Percentiles rank a stretch among this genome's conserved stretches.
Conservation (phyloP, 2,329 filamentous ascomycete species). For the Colletotrichum tropicicola region DNA sequence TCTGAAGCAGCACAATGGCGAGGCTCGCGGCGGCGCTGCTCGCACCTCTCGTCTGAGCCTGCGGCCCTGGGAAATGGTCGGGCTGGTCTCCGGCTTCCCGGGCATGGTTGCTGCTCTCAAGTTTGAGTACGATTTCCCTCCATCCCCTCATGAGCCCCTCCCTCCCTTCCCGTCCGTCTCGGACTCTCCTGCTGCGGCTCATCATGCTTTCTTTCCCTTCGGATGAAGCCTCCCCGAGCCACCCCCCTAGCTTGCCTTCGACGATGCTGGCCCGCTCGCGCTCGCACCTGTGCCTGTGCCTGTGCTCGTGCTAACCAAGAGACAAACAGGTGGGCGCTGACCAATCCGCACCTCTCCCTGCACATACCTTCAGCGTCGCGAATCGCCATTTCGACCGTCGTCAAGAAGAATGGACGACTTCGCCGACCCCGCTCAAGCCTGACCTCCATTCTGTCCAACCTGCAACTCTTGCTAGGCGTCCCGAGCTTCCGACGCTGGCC, state of each 20-base stretch:
- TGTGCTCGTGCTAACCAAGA: not conserved
- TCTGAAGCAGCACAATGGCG: conserved; percentile 91
- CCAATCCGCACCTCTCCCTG: conserved; percentile 81
- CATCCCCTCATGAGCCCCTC: too few relatives aligned
- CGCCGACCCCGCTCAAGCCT: conserved; percentile 68
- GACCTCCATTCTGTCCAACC: conserved; percentile 76
- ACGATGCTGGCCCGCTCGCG: not conserved
- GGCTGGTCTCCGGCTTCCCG: conserved; percentile 87
- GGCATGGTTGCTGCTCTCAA: conserved; percentile 88
- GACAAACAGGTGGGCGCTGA: conserved; percentile 84
- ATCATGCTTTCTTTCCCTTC: conserved; percentile 5
- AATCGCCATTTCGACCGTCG: conserved; percentile 60
- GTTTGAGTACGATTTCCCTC: conserved; percentile 74
- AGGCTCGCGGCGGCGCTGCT: conserved; percentile 80
- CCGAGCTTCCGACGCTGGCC: conserved; percentile 87
- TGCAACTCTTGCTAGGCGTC: conserved; percentile 82
- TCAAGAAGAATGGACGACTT: conserved; percentile 63
- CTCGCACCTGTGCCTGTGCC: not conserved
- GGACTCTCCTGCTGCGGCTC: not conserved
- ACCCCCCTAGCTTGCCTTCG: conserved; percentile 11
- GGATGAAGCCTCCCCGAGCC: conserved; percentile 9
- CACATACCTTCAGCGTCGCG: conserved; percentile 76
- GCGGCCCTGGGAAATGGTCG: conserved; percentile 92
- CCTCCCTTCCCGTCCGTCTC: conserved; percentile 3
- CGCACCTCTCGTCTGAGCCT: conserved; percentile 74